Evolutionary conservation across 2,329 filamentous ascomycete genomes (phyloP).

Genomic region (Aspergillus flavus): DNA sequence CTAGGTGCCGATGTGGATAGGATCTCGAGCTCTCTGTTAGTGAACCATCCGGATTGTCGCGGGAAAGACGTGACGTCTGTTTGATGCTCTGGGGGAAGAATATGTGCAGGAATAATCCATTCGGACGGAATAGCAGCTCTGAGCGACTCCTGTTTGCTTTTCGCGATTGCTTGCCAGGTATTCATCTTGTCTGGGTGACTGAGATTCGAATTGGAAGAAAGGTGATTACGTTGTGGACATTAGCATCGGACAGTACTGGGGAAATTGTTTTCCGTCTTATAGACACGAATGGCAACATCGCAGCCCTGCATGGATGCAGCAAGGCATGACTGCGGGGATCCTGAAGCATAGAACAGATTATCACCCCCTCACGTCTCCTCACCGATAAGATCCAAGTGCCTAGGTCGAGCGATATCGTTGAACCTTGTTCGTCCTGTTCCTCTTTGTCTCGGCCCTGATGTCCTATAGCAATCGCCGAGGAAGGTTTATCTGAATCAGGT

Average conservation of each 20-base stretch:
- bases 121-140: constrained; percentile 57
- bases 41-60: constrained; percentile 61
- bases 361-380: not conserved
- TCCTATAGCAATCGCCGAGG: not conserved
- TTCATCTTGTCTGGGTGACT: not conserved
- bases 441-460: not conserved
- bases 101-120: constrained; percentile 57
- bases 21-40: constrained; percentile 53
- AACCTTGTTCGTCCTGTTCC: not conserved
- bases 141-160: constrained; percentile 49
- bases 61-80: constrained; percentile 62
- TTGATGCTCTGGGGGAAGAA: constrained; percentile 58
- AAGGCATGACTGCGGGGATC: not conserved
- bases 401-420: not conserved
- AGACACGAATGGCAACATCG: not conserved
- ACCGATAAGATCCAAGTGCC: not conserved
- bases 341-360: not conserved
- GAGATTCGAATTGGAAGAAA: not conserved
- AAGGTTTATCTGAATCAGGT: not conserved
- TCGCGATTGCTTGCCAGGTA: constrained; percentile 47
- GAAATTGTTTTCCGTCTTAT: not conserved
- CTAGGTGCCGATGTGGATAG: constrained; percentile 42
- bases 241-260: not conserved
- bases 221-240: not conserved
- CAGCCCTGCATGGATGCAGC: not conserved